phyloP scores from a whole-genome alignment of 306 rosid species.

The Mucuna pruriens region DNA sequence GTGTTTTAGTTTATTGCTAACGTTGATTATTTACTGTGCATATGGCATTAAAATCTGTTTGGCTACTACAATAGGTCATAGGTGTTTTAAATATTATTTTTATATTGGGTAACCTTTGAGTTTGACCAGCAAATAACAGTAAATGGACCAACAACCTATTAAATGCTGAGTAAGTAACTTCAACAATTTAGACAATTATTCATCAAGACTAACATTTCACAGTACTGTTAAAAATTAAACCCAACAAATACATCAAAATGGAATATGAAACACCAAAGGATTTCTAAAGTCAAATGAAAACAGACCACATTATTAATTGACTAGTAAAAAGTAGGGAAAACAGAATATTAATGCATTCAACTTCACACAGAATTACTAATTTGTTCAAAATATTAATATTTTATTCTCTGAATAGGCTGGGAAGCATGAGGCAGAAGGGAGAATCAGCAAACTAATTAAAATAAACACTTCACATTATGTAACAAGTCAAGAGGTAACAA shows the following conservation, averaged over 20 bases:
- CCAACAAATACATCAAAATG: slow-evolving; percentile 1
- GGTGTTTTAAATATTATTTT: background rate
- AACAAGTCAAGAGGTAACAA: slow-evolving; percentile 6
- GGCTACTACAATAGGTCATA: background rate
- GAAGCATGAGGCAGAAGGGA: background rate
- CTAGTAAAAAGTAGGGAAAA: background rate
- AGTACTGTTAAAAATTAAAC: background rate
- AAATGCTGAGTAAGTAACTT: background rate
- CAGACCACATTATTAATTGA: background rate
- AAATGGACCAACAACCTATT: slow-evolving; percentile 36
- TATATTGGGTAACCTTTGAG: background rate
- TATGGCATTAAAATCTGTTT: background rate
- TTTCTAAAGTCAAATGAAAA: slow-evolving; percentile 11
- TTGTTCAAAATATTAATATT: background rate
- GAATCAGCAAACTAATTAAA: background rate
- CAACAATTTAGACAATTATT: background rate
- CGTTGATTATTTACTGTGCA: background rate
- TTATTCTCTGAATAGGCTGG: background rate
- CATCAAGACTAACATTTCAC: background rate
- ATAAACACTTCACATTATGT: background rate
- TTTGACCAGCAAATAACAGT: slow-evolving; percentile 4
- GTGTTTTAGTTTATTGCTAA: background rate
- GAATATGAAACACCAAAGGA: background rate
- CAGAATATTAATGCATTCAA: slow-evolving; percentile 10
- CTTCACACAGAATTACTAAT: background rate